phyloP scores from a whole-genome alignment of 2,329 filamentous ascomycete genomes.

The Sporothrix phasma region DNA sequence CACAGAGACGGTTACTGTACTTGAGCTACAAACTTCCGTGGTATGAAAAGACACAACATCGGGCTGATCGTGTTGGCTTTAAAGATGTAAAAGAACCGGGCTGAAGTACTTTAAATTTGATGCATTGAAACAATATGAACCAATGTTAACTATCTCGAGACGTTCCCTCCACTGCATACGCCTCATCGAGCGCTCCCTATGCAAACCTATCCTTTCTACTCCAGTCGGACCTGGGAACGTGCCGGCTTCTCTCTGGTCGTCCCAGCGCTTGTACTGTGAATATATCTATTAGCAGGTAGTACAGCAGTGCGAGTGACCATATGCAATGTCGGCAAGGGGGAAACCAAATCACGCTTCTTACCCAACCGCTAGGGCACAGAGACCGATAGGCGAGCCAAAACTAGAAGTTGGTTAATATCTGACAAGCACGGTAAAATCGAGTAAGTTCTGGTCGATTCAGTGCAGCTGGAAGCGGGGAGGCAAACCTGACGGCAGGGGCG shows the following conservation, averaged over 20 bases:
- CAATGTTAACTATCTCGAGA: conserved; percentile 14
- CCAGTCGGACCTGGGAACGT: conserved; percentile 59
- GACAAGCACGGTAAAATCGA: not conserved
- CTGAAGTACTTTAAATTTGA: not conserved
- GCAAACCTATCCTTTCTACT: conserved; percentile 32
- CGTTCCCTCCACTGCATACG: conserved; percentile 5
- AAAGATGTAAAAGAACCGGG: too few relatives aligned
- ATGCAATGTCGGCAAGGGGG: not conserved
- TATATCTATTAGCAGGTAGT: not conserved
- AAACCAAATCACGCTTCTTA: conserved; percentile 12
- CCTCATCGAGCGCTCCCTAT: not conserved
- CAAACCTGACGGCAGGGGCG: conserved; percentile 89
- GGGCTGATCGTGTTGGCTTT: not conserved
- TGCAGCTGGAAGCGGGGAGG: not conserved
- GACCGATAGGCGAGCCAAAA: conserved; percentile 96
- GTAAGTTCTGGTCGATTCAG: not conserved
- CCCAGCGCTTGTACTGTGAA: conserved; percentile 70
- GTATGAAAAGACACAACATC: not conserved
- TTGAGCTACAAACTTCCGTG: not conserved
- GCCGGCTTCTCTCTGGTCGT: conserved; percentile 77
- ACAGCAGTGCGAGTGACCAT: not conserved
- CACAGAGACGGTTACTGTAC: too few relatives aligned
- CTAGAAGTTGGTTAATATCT: conserved; percentile 39
- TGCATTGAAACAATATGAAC: conserved; percentile 10
- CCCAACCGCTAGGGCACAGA: conserved; percentile 85